These are phyloP conservation scores for Plantago ovata DNA, from an alignment of 257 asterid species.

Conservation along the genomic window DNA sequence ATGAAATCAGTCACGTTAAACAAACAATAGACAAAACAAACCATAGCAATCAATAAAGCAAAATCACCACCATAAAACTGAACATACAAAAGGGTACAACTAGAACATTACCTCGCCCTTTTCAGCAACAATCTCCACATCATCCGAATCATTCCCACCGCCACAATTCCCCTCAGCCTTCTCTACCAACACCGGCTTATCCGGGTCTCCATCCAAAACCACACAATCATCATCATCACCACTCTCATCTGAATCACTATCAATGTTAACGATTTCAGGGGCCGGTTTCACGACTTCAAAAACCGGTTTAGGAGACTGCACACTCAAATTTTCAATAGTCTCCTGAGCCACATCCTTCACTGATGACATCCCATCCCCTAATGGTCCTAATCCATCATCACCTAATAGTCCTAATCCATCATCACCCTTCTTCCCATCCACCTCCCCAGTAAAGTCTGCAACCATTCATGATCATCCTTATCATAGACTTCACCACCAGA, in stretches of 20 bases:
- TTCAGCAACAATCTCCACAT: conserved; percentile 56
- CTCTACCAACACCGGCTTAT: conserved; percentile 31
- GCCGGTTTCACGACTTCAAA: neutral
- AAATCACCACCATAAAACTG: neutral
- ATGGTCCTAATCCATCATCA: too few relatives aligned
- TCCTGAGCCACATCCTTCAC: conserved; percentile 37
- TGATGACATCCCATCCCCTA: conserved; percentile 56
- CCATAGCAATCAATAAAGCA: neutral
- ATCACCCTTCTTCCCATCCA: conserved; percentile 28
- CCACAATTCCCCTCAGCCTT: conserved; percentile 16
- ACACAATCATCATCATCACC: conserved; percentile 73
- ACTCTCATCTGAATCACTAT: conserved; percentile 15
- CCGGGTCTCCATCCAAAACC: conserved; percentile 72
- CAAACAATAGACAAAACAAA: neutral
- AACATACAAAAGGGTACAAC: neutral
- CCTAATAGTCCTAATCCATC: conserved; percentile 41
- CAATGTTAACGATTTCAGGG: neutral
- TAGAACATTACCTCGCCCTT: conserved; percentile 74
- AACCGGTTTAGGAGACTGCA: conserved; percentile 21
- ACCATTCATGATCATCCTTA: conserved; percentile 56
- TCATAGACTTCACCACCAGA: too few relatives aligned
- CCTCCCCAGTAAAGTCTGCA: conserved; percentile 49
- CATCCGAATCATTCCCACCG: conserved; percentile 52
- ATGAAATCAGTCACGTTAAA: neutral
- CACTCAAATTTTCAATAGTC: conserved; percentile 22